Evolutionary conservation across 169 alveolate species (phyloP).

Genomic region (Plasmodium vivax): DNA sequence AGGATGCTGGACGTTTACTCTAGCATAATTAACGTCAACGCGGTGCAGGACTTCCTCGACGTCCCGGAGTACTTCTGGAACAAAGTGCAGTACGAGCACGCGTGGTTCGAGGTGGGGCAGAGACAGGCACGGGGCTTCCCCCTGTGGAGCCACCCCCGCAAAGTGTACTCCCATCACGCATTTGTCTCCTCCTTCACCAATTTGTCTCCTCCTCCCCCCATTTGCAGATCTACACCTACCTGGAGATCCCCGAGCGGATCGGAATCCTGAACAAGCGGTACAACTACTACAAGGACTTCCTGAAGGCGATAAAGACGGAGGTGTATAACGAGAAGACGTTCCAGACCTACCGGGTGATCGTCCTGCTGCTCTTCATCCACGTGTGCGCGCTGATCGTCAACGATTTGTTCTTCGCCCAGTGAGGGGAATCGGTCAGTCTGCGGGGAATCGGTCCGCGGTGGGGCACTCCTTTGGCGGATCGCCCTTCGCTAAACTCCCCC

Average conservation of each 20-base stretch:
- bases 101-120: slow-evolving; percentile 69
- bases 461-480: background rate
- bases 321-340: slow-evolving; percentile 61
- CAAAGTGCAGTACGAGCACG: slow-evolving; percentile 65
- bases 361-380: slow-evolving; percentile 57
- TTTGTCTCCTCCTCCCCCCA: background rate
- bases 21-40: slow-evolving; percentile 78
- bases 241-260: slow-evolving; percentile 74
- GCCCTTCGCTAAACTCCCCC: background rate
- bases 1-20: slow-evolving; percentile 78
- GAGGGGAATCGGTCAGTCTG: too few species aligned
- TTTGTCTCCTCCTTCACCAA: background rate
- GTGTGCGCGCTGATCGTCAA: slow-evolving; percentile 62
- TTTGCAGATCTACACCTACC: slow-evolving; percentile 47
- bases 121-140: background rate
- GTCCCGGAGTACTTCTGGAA: slow-evolving; percentile 84
- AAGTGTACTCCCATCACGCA: background rate
- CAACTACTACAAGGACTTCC: slow-evolving; percentile 67
- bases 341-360: slow-evolving; percentile 41
- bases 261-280: slow-evolving; percentile 62
- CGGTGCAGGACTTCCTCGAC: slow-evolving; percentile 83
- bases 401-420: slow-evolving; percentile 46
- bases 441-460: background rate
- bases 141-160: background rate
- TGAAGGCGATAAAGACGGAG: slow-evolving; percentile 63